A percentile compares a stretch with the other conserved stretches of the same genome.
Evolutionary conservation across 2,329 filamentous ascomycete species (phyloP).

Genomic region (Ceratocystis destructans): DNA sequence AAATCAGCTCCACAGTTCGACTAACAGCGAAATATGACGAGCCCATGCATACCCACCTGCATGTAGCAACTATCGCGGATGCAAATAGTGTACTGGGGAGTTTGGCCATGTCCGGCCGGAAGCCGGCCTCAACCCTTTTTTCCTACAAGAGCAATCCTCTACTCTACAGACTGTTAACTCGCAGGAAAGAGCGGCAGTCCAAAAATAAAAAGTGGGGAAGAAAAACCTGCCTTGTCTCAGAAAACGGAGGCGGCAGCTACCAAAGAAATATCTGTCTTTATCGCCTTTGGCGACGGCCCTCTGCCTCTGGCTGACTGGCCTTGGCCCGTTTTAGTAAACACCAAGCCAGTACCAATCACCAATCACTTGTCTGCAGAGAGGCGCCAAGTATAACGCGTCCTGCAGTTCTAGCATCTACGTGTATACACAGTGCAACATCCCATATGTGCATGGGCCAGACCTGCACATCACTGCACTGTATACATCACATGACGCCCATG

Average conservation of each 20-base stretch:
- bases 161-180: neutral
- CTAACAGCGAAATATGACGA: neutral
- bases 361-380: neutral
- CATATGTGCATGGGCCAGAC: neutral
- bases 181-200: neutral
- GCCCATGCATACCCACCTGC: neutral
- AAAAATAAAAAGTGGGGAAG: neutral
- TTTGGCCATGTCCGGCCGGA: neutral
- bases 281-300: neutral
- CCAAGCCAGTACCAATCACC: neutral
- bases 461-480: neutral
- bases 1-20: neutral
- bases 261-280: neutral
- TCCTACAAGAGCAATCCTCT: too few species aligned
- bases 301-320: too few species aligned
- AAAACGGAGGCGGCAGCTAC: neutral
- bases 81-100: neutral
- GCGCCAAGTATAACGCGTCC: neutral
- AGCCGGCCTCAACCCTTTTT: too few species aligned
- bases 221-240: neutral
- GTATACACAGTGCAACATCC: neutral
- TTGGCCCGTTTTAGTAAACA: neutral
- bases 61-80: neutral
- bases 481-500: neutral
- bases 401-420: neutral